Conservation (phyloP, 192 early-diverging fungal species). For the Umbelopsis ramanniana region DNA sequence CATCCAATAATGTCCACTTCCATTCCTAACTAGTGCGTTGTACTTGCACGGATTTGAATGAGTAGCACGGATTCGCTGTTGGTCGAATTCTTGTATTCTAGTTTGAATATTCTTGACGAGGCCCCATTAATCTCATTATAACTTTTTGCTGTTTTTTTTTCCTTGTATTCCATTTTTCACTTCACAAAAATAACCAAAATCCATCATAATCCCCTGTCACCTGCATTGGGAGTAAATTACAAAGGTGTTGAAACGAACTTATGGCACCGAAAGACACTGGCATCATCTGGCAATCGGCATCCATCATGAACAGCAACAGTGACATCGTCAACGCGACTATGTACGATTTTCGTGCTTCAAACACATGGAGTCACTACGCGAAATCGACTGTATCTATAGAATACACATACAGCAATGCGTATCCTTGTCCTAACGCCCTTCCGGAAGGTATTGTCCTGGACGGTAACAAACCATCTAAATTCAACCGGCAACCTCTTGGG, state of each 20-base stretch:
- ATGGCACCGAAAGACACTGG: no score
- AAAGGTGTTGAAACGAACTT: no score
- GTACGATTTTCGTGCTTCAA: neutral
- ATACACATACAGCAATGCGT: neutral
- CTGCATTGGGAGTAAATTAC: no score
- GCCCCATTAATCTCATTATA: no score
- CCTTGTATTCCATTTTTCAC: neutral
- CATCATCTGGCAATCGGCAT: no score
- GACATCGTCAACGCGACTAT: neutral
- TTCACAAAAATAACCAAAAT: no score
- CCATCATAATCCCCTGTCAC: no score
- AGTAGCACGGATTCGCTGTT: neutral
- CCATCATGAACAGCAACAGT: neutral
- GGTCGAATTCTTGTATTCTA: constrained; percentile 3
- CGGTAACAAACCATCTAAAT: neutral
- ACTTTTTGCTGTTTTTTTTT: neutral
- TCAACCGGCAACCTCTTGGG: neutral
- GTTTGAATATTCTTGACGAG: neutral
- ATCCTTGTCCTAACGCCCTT: neutral
- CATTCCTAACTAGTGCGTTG: neutral
- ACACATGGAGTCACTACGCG: no score
- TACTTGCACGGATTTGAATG: constrained; percentile 13
- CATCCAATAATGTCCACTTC: constrained; percentile 18
- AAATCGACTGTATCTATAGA: neutral
- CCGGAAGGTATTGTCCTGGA: neutral